These are phyloP conservation scores for Myriangium duriaei DNA, from an alignment of 2,329 filamentous ascomycete genomes.

Conservation along the genomic window DNA sequence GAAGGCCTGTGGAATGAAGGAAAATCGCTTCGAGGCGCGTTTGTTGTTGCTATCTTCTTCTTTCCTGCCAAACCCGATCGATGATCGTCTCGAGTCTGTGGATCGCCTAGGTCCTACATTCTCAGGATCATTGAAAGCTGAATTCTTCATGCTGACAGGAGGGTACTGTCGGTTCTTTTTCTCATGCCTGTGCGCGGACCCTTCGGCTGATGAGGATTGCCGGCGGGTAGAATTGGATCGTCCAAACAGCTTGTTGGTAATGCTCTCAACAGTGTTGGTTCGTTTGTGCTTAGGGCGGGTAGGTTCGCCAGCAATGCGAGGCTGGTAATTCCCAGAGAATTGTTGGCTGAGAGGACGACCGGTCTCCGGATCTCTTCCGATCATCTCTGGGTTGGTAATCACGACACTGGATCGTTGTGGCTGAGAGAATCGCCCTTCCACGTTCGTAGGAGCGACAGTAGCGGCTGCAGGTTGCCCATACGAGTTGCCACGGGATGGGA, in stretches of 20 bases:
- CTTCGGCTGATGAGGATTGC: slow-evolving; percentile 16
- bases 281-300: slow-evolving; percentile 43
- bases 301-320: slow-evolving; percentile 32
- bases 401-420: slow-evolving; percentile 52
- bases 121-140: slow-evolving; percentile 43
- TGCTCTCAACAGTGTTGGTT: slow-evolving; percentile 41
- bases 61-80: slow-evolving; percentile 38
- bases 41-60: slow-evolving; percentile 27
- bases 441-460: slow-evolving; percentile 76
- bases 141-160: slow-evolving; percentile 78
- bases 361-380: slow-evolving; percentile 39
- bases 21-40: slow-evolving; percentile 36
- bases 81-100: slow-evolving; percentile 37
- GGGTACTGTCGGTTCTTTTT: slow-evolving; percentile 66
- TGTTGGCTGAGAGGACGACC: slow-evolving; percentile 47
- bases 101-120: slow-evolving; percentile 39
- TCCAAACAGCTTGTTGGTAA: slow-evolving; percentile 75
- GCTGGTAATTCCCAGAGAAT: slow-evolving; percentile 41
- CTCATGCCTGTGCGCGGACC: slow-evolving; percentile 23
- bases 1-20: slow-evolving; percentile 37
- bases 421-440: slow-evolving; percentile 80
- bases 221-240: slow-evolving; percentile 37
- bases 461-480: slow-evolving; percentile 85
- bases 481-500: slow-evolving; percentile 61
- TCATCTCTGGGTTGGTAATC: slow-evolving; percentile 51